Evolutionary conservation across 164 flowering plant genomes (phyloP).

Genomic region (Umbilicus rupestris): DNA sequence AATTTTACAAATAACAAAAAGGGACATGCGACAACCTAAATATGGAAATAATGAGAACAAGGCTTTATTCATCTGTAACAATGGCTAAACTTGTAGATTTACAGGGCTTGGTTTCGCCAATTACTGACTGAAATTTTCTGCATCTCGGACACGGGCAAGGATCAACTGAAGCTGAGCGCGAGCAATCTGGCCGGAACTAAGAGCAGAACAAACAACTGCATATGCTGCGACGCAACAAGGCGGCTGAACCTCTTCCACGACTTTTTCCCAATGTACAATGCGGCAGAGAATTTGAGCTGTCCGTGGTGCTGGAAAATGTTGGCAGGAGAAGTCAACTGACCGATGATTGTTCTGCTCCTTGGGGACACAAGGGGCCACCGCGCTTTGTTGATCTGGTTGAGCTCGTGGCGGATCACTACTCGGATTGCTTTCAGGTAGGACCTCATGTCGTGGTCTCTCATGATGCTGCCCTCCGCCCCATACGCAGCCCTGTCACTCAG

Average conservation of each 20-base stretch:
- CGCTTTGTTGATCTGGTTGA: conserved; percentile 49
- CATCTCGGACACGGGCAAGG: neutral
- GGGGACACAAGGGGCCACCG: conserved; percentile 68
- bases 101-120: neutral
- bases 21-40: neutral
- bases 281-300: conserved; percentile 42
- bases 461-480: conserved; percentile 75
- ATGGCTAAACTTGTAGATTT: neutral
- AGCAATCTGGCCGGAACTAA: conserved; percentile 37
- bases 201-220: conserved; percentile 58
- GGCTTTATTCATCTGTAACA: neutral
- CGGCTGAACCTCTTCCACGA: conserved; percentile 45
- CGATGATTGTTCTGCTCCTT: conserved; percentile 1
- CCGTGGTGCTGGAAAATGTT: conserved; percentile 10
- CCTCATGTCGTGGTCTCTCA: conserved; percentile 86
- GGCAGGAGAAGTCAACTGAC: conserved; percentile 11
- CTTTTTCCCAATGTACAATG: conserved; percentile 42
- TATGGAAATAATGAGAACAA: neutral
- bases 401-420: conserved; percentile 62
- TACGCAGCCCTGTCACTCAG: conserved; percentile 80
- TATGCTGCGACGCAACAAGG: conserved; percentile 22
- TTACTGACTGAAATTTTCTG: neutral
- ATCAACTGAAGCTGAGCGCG: conserved; percentile 6
- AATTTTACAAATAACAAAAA: too few species aligned
- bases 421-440: conserved; percentile 66